These are phyloP conservation scores for Boletus edulis DNA, from an alignment of 768 basidiomycete species.

Conservation along the genomic window DNA sequence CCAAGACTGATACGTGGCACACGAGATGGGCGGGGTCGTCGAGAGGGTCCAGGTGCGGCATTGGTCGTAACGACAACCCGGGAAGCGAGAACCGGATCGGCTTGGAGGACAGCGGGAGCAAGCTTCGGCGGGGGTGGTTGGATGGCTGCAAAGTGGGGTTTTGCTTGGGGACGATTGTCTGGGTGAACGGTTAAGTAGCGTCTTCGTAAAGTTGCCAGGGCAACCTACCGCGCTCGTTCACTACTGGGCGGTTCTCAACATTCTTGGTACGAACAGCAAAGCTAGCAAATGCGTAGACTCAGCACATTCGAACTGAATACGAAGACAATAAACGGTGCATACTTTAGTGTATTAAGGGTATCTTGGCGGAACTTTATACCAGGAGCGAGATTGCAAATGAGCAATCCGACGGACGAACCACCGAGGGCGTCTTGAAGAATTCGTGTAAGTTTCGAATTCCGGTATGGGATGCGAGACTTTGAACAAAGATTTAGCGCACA, in stretches of 20 bases:
- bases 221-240: conserved; percentile 70
- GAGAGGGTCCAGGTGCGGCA: conserved; percentile 15
- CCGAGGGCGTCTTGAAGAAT: conserved; percentile 90
- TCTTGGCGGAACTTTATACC: conserved; percentile 80
- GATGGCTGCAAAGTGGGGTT: conserved; percentile 65
- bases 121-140: conserved; percentile 45
- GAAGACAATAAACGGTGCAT: conserved; percentile 17
- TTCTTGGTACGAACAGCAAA: conserved; percentile 86
- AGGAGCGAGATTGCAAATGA: conserved; percentile 88
- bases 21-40: conserved; percentile 30
- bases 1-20: conserved; percentile 34
- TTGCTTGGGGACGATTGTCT: conserved; percentile 60
- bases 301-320: not conserved
- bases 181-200: conserved; percentile 1
- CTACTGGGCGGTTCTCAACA: conserved; percentile 76
- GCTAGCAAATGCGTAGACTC: conserved; percentile 34
- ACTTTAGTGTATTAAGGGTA: conserved; percentile 92
- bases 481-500: conserved; percentile 6
- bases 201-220: not conserved
- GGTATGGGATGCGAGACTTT: conserved; percentile 80
- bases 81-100: conserved; percentile 32
- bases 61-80: conserved; percentile 6
- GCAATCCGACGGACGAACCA: conserved; percentile 71
- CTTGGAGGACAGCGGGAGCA: conserved; percentile 45
- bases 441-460: conserved; percentile 86